Base-by-base conservation (phyloP, 2,329 filamentous ascomycete genomes). In the Verruconis gallopava region DNA sequence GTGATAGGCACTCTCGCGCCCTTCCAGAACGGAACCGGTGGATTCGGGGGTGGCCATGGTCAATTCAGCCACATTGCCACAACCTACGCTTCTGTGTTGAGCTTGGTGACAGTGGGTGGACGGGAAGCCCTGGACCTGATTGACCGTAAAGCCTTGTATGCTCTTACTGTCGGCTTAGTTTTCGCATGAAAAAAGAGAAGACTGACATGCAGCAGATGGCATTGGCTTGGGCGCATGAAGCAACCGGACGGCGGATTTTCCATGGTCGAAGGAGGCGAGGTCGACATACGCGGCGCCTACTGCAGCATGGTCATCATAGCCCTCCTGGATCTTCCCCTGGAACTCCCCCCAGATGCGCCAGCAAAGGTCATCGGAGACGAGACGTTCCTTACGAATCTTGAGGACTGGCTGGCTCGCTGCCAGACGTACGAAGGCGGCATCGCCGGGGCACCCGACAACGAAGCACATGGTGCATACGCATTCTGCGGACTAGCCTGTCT, bases 401-500 rank as follows among this genome's bases (percentile, higher is more conserved):
- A 77, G 19, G 77, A 85, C 53, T 95, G 88, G 71, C 71, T 96
- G 37, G 75, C 77, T 34, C 69, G 73, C 63, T 95, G 83, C 58
- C 89, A 96, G 71, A 93, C 85, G 9, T 95, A 81, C 61, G 91
- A 98, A 66, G 91, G 91, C 49, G 91, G 91, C 38, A 86, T 98
- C 51, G 88, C 84, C 49, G 81, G 77, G 43, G 79, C 81, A 48
- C 91, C 88, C 40, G 81, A 80, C 46, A 79, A 81, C 48, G 91
- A 98, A 69, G 91, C 89, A 42, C 91, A 98, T 63, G 91, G 91
- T 47, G 91, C 85, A 49, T 98, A 96, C 65, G 85, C 89, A 19
- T 96, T 96, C 63, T 95, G 89, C 63, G 88, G 84, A 43, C 67
- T 98, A 45, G 91, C 81, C 43, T 93, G 85, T 61, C 73, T 98